These are phyloP conservation scores for Paraphaeosphaeria sporulosa DNA, from an alignment of 2,329 filamentous ascomycete genomes.

Conservation along the genomic window DNA sequence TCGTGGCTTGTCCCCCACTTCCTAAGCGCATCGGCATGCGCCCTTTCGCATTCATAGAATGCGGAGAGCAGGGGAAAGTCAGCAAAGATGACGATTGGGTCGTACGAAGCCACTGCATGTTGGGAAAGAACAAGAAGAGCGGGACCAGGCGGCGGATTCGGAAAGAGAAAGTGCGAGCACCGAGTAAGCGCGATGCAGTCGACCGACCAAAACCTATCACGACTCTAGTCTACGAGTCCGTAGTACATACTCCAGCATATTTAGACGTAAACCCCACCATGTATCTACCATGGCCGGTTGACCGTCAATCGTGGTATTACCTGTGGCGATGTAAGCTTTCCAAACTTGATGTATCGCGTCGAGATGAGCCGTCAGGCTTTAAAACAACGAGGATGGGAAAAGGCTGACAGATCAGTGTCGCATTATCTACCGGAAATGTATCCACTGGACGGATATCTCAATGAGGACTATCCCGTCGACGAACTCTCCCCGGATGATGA, in stretches of 20 bases:
- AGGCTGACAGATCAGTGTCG: neutral
- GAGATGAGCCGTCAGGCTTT: neutral
- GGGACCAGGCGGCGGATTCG: slow-evolving; percentile 14
- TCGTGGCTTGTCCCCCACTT: neutral
- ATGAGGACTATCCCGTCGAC: neutral
- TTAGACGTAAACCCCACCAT: neutral
- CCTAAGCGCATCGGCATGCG: neutral
- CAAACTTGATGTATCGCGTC: neutral
- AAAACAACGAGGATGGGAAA: neutral
- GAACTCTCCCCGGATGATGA: neutral
- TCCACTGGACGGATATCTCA: neutral
- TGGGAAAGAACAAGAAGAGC: slow-evolving; percentile 20
- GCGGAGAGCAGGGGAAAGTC: slow-evolving; percentile 11
- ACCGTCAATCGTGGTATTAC: neutral
- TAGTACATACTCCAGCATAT: neutral
- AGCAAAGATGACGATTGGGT: slow-evolving; percentile 11
- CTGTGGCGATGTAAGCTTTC: slow-evolving; percentile 5
- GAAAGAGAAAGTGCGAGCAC: neutral
- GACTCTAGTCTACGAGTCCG: neutral
- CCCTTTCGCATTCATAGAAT: slow-evolving; percentile 15
- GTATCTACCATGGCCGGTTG: neutral
- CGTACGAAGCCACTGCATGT: slow-evolving; percentile 23
- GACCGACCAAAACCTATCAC: neutral
- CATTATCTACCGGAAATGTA: neutral
- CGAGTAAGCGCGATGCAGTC: neutral